Percentiles rank a stretch among this genome's conserved stretches.
Conservation (phyloP, 2,329 filamentous ascomycete genomes). For the Knoxdaviesia capensis region DNA sequence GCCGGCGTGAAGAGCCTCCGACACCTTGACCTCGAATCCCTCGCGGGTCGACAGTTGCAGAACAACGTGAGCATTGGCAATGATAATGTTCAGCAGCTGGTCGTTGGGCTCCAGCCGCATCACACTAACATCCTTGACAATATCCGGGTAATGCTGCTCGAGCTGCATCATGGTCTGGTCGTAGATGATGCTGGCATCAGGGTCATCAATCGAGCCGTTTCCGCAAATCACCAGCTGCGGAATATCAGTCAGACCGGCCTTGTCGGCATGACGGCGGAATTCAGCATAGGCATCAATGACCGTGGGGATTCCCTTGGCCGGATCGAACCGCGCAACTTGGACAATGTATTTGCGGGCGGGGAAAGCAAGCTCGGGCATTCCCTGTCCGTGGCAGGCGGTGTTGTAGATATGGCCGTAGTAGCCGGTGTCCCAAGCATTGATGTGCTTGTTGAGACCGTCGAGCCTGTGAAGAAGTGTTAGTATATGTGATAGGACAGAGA, state of each 20-base stretch:
- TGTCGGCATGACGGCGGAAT: slow-evolving; percentile 41
- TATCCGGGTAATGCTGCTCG: slow-evolving; percentile 37
- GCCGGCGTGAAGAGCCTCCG: slow-evolving; percentile 63
- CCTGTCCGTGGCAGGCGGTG: slow-evolving; percentile 33
- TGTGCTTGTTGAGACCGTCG: slow-evolving; percentile 60
- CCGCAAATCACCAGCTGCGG: slow-evolving; percentile 63
- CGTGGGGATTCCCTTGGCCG: slow-evolving; percentile 62
- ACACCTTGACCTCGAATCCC: slow-evolving; percentile 75
- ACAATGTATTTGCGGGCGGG: slow-evolving; percentile 50
- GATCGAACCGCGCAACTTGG: slow-evolving; percentile 68
- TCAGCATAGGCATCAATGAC: slow-evolving; percentile 58
- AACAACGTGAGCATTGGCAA: slow-evolving; percentile 51
- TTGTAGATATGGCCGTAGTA: slow-evolving; percentile 65
- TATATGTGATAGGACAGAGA: slow-evolving; percentile 1
- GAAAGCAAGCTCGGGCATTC: slow-evolving; percentile 38
- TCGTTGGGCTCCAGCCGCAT: slow-evolving; percentile 63
- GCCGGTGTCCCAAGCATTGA: slow-evolving; percentile 47
- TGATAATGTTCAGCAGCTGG: slow-evolving; percentile 58
- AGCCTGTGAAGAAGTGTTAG: slow-evolving; percentile 16
- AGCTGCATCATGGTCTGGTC: slow-evolving; percentile 51
- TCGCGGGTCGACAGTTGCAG: slow-evolving; percentile 66
- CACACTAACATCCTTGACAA: slow-evolving; percentile 47
- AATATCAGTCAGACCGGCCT: slow-evolving; percentile 25
- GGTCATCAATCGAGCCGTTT: slow-evolving; percentile 65
- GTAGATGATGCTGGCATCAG: slow-evolving; percentile 52